These are phyloP conservation scores for Leishmania turanica DNA, from an alignment of 208 protist species.

Conservation along the genomic window DNA sequence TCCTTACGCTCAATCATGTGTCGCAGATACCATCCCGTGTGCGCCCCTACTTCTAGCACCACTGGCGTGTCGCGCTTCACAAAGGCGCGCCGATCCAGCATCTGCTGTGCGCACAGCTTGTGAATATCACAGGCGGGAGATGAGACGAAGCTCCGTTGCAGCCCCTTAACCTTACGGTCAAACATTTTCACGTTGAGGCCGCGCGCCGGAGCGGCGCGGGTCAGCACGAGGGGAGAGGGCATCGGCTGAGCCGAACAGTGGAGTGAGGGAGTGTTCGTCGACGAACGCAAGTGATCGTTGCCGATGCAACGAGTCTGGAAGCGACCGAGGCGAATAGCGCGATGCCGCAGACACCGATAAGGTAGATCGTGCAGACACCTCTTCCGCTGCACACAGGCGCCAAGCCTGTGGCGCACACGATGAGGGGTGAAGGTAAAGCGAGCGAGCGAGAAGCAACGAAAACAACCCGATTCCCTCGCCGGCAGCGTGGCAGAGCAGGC, in stretches of 20 bases:
- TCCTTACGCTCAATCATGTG: conserved; percentile 87
- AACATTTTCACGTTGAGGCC: conserved; percentile 74
- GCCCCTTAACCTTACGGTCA: conserved; percentile 76
- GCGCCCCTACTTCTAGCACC: conserved; percentile 83
- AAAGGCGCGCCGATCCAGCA: conserved; percentile 84
- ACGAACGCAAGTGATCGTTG: neutral
- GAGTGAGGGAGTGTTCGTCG: neutral
- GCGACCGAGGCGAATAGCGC: neutral
- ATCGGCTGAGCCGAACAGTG: conserved; percentile 25
- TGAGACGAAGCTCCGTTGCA: conserved; percentile 74
- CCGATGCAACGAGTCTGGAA: neutral
- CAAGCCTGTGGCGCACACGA: neutral
- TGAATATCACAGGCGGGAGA: conserved; percentile 80
- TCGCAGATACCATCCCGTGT: conserved; percentile 89
- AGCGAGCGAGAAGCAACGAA: neutral
- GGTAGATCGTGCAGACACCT: neutral
- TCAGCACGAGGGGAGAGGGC: conserved; percentile 76
- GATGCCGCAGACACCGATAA: neutral
- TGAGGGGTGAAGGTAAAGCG: neutral
- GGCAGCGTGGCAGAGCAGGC: neutral
- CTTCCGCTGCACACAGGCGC: neutral
- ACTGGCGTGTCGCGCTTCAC: conserved; percentile 86
- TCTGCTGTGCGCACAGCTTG: conserved; percentile 79
- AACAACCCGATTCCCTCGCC: neutral
- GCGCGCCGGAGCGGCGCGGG: conserved; percentile 63